Evolutionary conservation across 2,329 filamentous ascomycete species (phyloP).

Genomic region (Albifimbria verrucaria): DNA sequence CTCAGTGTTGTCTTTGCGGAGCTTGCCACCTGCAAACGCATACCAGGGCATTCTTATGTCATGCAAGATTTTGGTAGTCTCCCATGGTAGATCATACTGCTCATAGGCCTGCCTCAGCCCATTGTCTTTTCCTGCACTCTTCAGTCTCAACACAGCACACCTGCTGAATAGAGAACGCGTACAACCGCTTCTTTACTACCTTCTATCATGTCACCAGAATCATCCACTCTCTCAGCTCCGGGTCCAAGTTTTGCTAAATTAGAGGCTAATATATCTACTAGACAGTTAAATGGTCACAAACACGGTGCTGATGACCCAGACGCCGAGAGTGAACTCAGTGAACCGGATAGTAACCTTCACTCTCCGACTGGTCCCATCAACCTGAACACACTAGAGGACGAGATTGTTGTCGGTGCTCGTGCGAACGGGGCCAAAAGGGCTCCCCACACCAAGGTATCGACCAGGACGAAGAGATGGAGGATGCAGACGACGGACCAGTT

Average conservation of each 20-base stretch:
- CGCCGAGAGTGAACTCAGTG: slow-evolving; percentile 41
- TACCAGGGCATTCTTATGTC: too few relatives aligned
- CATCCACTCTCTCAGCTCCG: not conserved
- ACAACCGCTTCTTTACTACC: not conserved
- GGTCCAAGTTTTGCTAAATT: slow-evolving; percentile 3
- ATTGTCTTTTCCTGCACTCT: too few relatives aligned
- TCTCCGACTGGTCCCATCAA: slow-evolving; percentile 32
- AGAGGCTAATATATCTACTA: slow-evolving; percentile 20
- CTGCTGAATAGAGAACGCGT: too few relatives aligned
- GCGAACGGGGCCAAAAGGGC: slow-evolving; percentile 34
- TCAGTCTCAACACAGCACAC: too few relatives aligned
- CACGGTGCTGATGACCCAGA: slow-evolving; percentile 35
- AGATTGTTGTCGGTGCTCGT: slow-evolving; percentile 49
- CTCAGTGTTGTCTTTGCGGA: too few relatives aligned
- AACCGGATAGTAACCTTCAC: slow-evolving; percentile 30
- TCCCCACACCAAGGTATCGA: slow-evolving; percentile 28
- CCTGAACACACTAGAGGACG: slow-evolving; percentile 43
- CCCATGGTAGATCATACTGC: too few relatives aligned
- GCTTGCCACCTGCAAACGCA: too few relatives aligned
- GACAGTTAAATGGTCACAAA: slow-evolving; percentile 24
- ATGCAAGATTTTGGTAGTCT: too few relatives aligned
- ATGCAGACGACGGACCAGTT: slow-evolving; percentile 34
- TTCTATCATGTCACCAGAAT: not conserved
- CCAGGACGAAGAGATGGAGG: slow-evolving; percentile 40
- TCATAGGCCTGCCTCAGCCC: too few relatives aligned